phyloP scores from a whole-genome alignment of 495 filamentous ascomycete genomes.

The Aspergillus hancockii region DNA sequence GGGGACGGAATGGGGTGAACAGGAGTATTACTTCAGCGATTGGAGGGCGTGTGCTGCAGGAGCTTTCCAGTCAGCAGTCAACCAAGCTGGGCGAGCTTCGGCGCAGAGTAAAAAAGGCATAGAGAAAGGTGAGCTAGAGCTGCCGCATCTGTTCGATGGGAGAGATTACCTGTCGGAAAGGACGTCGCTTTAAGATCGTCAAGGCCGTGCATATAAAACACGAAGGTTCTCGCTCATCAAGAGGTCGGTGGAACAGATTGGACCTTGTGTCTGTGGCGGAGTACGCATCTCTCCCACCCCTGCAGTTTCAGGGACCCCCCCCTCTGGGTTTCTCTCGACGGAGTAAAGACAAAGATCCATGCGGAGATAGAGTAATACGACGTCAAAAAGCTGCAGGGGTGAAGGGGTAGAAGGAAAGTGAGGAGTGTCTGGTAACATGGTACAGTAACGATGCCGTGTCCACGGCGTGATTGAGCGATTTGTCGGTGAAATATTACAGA shows the following conservation, averaged over 20 bases:
- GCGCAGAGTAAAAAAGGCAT: not conserved
- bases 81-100: not conserved
- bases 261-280: not conserved
- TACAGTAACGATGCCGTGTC: not conserved
- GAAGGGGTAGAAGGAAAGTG: not conserved
- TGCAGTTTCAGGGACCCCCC: not conserved
- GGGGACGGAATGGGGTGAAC: conserved; percentile 1
- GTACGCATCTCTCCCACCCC: not conserved
- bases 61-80: not conserved
- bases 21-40: not conserved
- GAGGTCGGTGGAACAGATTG: not conserved
- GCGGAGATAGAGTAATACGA: not conserved
- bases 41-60: conserved; percentile 7
- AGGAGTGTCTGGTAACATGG: not conserved
- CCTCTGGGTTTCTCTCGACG: not conserved
- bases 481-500: too few species aligned
- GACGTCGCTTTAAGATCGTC: not conserved
- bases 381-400: not conserved
- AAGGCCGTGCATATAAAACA: not conserved
- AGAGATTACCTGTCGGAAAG: not conserved
- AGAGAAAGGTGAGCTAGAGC: not conserved
- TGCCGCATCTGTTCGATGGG: not conserved
- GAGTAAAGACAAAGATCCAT: not conserved
- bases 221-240: too few species aligned
- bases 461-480: too few species aligned